Conservation (phyloP, 352 stramenopile genomes). For the Pythium aristosporum region DNA sequence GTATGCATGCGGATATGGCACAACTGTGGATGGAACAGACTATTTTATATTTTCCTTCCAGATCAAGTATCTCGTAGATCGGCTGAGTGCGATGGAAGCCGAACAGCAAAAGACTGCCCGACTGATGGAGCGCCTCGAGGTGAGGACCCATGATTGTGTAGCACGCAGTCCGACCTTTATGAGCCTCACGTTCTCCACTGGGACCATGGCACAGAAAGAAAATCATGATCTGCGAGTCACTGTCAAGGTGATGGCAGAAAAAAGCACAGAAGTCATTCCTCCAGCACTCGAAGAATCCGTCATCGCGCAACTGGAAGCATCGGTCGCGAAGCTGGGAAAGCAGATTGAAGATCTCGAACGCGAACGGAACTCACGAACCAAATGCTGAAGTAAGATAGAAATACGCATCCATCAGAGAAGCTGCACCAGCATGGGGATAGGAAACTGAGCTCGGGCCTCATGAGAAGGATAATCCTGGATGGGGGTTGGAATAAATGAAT, state of each 20-base stretch:
- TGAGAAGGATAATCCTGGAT: too few relatives aligned
- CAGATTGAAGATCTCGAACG: slow-evolving; percentile 22
- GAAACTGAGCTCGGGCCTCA: too few relatives aligned
- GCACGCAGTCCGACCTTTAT: neutral
- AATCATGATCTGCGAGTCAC: slow-evolving; percentile 16
- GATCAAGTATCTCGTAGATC: slow-evolving; percentile 60
- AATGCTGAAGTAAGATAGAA: too few relatives aligned
- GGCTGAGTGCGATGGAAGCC: slow-evolving; percentile 46
- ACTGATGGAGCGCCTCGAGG: slow-evolving; percentile 46
- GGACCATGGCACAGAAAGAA: slow-evolving; percentile 12
- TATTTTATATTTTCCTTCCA: slow-evolving; percentile 8
- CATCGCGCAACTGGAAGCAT: slow-evolving; percentile 21
- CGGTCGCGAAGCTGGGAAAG: slow-evolving; percentile 16
- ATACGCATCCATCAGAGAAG: too few relatives aligned
- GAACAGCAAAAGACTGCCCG: slow-evolving; percentile 37
- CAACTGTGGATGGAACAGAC: neutral
- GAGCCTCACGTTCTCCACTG: neutral
- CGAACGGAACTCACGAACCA: slow-evolving; percentile 2
- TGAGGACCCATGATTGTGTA: slow-evolving; percentile 14
- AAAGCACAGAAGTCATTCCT: neutral
- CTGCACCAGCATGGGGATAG: too few relatives aligned
- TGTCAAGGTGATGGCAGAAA: slow-evolving; percentile 4
- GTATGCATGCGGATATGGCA: neutral
- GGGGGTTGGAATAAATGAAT: too few relatives aligned
- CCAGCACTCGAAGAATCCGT: slow-evolving; percentile 13